These are phyloP conservation scores for Penicillium sp. DNA, from an alignment of 2,329 filamentous ascomycete genomes.

Conservation along the genomic window DNA sequence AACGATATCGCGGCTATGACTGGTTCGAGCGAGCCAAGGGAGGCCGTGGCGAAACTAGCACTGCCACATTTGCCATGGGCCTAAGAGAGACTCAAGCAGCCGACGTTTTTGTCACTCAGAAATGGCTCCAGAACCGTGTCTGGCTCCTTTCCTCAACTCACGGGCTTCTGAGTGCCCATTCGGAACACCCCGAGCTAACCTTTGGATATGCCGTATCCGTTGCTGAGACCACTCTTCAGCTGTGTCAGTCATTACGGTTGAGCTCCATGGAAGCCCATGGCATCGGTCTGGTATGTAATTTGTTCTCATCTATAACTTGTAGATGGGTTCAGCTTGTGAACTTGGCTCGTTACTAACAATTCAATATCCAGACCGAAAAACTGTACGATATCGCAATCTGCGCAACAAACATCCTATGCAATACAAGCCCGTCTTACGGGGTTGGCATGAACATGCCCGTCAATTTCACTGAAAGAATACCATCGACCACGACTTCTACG, in stretches of 20 bases:
- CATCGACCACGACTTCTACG: conserved; percentile 11
- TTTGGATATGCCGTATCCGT: conserved; percentile 39
- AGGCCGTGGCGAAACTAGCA: conserved; percentile 18
- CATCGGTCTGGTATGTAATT: conserved; percentile 36
- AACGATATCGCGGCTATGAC: conserved; percentile 38
- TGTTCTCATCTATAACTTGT: not conserved
- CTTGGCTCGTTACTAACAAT: not conserved
- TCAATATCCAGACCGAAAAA: conserved; percentile 35
- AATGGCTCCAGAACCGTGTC: conserved; percentile 45
- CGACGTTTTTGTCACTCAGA: conserved; percentile 44
- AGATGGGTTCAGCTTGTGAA: not conserved
- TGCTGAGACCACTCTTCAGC: conserved; percentile 35
- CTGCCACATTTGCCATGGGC: conserved; percentile 26
- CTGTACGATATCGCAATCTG: conserved; percentile 40
- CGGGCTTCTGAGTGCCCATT: conserved; percentile 34
- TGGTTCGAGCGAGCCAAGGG: conserved; percentile 37
- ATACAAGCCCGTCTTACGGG: conserved; percentile 24
- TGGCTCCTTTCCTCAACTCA: conserved; percentile 45
- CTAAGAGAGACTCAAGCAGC: conserved; percentile 42
- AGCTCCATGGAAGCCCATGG: conserved; percentile 46
- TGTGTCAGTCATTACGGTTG: conserved; percentile 34
- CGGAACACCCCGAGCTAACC: conserved; percentile 38
- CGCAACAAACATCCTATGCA: conserved; percentile 32
- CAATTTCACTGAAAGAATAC: conserved; percentile 14
- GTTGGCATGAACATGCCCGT: conserved; percentile 8